A percentile compares a stretch with the other conserved stretches of the same genome.
These are phyloP conservation scores for Macrolepiota albuminosa DNA, from an alignment of 768 basidiomycete species.

Conservation along the genomic window DNA sequence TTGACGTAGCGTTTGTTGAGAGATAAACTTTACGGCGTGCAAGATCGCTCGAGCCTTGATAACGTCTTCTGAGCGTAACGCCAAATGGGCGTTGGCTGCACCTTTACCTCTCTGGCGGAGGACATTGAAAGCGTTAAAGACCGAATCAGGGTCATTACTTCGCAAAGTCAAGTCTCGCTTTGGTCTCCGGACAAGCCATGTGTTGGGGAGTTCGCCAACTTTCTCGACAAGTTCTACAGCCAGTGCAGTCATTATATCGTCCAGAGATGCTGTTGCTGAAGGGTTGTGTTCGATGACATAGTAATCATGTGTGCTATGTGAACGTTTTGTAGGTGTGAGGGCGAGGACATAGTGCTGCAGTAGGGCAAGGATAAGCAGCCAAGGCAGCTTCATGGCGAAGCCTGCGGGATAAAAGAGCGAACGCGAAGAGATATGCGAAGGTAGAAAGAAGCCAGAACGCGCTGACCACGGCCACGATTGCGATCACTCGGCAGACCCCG, in stretches of 20 bases:
- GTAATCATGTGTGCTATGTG: conserved; percentile 69
- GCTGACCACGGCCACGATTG: neutral
- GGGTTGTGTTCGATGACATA: conserved; percentile 71
- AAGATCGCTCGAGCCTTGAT: conserved; percentile 39
- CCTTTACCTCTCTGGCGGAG: conserved; percentile 33
- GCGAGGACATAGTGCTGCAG: conserved; percentile 26
- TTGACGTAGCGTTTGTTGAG: conserved; percentile 59
- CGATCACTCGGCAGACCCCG: conserved; percentile 5
- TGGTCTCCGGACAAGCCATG: conserved; percentile 75
- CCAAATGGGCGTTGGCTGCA: conserved; percentile 10
- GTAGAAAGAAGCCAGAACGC: neutral
- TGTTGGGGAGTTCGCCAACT: conserved; percentile 74
- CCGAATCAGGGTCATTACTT: conserved; percentile 37
- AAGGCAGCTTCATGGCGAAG: conserved; percentile 25
- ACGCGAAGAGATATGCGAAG: conserved; percentile 3
- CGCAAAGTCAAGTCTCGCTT: conserved; percentile 31
- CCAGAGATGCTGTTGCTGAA: conserved; percentile 38
- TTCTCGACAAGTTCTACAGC: conserved; percentile 85
- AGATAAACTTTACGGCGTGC: conserved; percentile 55
- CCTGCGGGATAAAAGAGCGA: conserved; percentile 9
- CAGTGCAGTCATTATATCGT: conserved; percentile 60
- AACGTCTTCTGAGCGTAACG: conserved; percentile 34
- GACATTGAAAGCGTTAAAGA: conserved; percentile 43
- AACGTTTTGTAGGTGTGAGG: conserved; percentile 41
- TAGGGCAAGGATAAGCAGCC: conserved; percentile 25